These are phyloP conservation scores for Erigeron canadensis DNA, from an alignment of 129 eudicot species.

Conservation along the genomic window DNA sequence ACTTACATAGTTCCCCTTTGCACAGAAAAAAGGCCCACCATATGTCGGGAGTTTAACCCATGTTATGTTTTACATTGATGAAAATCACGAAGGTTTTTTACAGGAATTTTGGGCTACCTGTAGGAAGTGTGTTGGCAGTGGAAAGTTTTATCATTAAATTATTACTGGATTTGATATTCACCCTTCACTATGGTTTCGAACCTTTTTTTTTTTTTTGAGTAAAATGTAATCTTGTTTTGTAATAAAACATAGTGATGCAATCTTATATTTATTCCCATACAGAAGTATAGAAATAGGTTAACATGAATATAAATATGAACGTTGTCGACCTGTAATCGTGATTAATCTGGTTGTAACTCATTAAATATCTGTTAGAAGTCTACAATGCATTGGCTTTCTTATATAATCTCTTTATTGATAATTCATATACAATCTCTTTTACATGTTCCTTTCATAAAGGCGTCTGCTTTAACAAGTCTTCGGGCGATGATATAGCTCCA, in stretches of 20 bases:
- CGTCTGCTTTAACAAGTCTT: background rate
- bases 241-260: no score
- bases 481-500: background rate
- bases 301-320: background rate
- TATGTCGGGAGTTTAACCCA: background rate
- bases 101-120: no score
- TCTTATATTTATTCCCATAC: no score
- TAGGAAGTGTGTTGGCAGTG: no score
- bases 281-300: no score
- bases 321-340: background rate
- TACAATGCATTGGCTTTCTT: background rate
- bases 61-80: no score
- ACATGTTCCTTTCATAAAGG: background rate
- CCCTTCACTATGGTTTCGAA: no score
- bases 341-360: background rate
- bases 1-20: background rate
- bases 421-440: background rate
- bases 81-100: no score
- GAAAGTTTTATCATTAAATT: no score
- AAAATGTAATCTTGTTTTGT: no score
- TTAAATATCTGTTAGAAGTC: background rate
- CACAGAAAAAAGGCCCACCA: background rate
- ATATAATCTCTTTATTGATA: background rate
- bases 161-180: no score
- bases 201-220: no score